A percentile compares a stretch with the other conserved stretches of the same genome.
Evolutionary conservation across 257 asterid genomes (phyloP).

Genomic region (Solanum chilense): DNA sequence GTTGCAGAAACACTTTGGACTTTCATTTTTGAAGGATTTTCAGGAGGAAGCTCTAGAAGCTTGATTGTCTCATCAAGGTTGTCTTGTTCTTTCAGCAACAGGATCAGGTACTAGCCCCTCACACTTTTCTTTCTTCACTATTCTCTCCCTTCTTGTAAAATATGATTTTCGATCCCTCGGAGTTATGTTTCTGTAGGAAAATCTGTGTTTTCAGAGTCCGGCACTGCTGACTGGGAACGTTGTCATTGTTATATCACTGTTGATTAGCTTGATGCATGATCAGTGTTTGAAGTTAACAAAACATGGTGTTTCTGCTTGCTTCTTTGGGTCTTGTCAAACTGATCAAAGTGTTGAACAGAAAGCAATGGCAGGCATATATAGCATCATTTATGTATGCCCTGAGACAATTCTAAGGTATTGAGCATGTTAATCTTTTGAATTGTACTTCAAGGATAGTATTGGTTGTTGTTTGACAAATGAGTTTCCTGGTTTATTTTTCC

Average conservation of each 20-base stretch:
- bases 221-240: no score
- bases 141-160: neutral
- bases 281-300: conserved; percentile 68
- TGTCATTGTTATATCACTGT: conserved; percentile 39
- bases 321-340: conserved; percentile 82
- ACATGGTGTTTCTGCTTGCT: conserved; percentile 71
- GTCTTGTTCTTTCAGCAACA: conserved; percentile 72
- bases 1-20: conserved; percentile 43
- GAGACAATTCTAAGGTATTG: conserved; percentile 65
- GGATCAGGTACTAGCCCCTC: conserved; percentile 55
- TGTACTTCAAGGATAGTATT: neutral
- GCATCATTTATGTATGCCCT: conserved; percentile 67
- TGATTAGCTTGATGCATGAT: conserved; percentile 86
- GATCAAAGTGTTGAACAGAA: conserved; percentile 60
- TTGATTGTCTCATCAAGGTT: conserved; percentile 50
- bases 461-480: no score
- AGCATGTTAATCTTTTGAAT: neutral
- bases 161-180: no score
- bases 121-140: neutral
- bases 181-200: no score
- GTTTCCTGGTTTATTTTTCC: no score
- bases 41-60: conserved; percentile 64
- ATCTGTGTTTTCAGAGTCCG: no score
- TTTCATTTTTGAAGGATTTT: conserved; percentile 46
- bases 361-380: conserved; percentile 59